Evolutionary conservation across 1,139 yeast species (phyloP).

Genomic region (Yamadazyma atmosphaerica): DNA sequence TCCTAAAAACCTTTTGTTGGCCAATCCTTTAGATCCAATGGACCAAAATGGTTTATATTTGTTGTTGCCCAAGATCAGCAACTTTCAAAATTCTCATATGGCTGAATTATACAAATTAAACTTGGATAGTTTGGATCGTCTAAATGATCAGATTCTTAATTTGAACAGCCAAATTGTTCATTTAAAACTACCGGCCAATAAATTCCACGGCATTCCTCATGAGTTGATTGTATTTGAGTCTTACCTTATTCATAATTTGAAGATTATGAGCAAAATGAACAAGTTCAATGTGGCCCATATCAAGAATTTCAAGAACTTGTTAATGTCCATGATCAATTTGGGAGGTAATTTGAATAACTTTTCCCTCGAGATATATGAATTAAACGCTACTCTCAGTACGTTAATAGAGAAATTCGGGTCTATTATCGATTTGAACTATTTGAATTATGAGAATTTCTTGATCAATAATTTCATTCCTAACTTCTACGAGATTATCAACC

Average conservation of each 20-base stretch:
- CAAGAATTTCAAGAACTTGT: conserved; percentile 30
- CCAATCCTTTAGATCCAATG: conserved; percentile 47
- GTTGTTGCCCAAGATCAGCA: conserved; percentile 39
- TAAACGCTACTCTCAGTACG: conserved; percentile 29
- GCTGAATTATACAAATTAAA: conserved; percentile 19
- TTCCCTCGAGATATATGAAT: conserved; percentile 40
- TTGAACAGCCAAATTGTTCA: conserved; percentile 37
- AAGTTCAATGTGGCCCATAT: conserved; percentile 27
- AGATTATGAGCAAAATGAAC: conserved; percentile 32
- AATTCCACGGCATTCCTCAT: conserved; percentile 32
- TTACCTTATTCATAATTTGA: conserved; percentile 35
- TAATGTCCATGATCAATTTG: conserved; percentile 39
- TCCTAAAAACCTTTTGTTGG: conserved; percentile 41
- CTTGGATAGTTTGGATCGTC: conserved; percentile 30
- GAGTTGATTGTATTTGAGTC: conserved; percentile 36
- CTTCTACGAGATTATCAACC: conserved; percentile 50
- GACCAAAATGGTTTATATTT: conserved; percentile 49
- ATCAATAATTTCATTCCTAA: conserved; percentile 37
- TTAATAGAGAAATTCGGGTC: conserved; percentile 48
- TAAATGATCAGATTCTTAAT: conserved; percentile 38
- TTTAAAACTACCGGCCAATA: conserved; percentile 24
- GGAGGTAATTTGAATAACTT: conserved; percentile 52
- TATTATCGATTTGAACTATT: conserved; percentile 42
- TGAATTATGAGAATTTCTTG: conserved; percentile 42
- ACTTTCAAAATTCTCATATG: conserved; percentile 31